Conservation (phyloP, 371 early-diverging fungal genomes). For the Syncephalis fuscata region DNA sequence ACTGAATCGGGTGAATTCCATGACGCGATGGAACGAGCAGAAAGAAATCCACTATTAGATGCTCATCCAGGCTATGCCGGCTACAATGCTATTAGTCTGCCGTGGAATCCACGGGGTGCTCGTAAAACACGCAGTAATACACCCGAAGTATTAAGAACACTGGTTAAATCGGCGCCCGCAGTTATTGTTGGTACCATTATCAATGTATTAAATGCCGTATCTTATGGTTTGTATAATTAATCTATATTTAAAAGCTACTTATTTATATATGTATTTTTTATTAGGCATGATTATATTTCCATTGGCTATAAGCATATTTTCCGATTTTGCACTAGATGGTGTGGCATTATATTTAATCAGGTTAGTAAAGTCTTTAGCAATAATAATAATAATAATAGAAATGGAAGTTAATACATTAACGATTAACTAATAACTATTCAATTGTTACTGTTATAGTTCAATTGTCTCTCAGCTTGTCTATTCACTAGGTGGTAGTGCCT, state of each 20-base stretch:
- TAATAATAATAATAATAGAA: too few species aligned
- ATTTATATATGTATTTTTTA: background rate
- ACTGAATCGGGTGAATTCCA: too few species aligned
- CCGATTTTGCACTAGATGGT: slow-evolving; percentile 71
- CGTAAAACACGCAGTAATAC: too few species aligned
- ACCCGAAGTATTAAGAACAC: too few species aligned
- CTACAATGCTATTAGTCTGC: too few species aligned
- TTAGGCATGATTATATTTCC: slow-evolving; percentile 87
- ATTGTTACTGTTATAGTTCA: slow-evolving; percentile 23
- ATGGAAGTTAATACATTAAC: too few species aligned
- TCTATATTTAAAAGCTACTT: background rate
- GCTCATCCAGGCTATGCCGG: too few species aligned
- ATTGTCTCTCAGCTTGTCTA: slow-evolving; percentile 72
- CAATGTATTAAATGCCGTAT: slow-evolving; percentile 82
- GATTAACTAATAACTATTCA: background rate
- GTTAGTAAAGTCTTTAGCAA: slow-evolving; percentile 37
- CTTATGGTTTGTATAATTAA: slow-evolving; percentile 39
- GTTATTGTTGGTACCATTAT: slow-evolving; percentile 75
- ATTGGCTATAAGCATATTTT: slow-evolving; percentile 45
- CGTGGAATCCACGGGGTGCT: too few species aligned
- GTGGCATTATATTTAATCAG: slow-evolving; percentile 79
- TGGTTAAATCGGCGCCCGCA: slow-evolving; percentile 44
- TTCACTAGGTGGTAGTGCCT: slow-evolving; percentile 68
- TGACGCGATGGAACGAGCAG: too few species aligned
- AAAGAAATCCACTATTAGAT: too few species aligned